Evolutionary conservation across 1,284 basidiomycete species (phyloP), one percentile per base, ranked within the genome.

Genomic region (Microbotryum violaceum): DNA sequence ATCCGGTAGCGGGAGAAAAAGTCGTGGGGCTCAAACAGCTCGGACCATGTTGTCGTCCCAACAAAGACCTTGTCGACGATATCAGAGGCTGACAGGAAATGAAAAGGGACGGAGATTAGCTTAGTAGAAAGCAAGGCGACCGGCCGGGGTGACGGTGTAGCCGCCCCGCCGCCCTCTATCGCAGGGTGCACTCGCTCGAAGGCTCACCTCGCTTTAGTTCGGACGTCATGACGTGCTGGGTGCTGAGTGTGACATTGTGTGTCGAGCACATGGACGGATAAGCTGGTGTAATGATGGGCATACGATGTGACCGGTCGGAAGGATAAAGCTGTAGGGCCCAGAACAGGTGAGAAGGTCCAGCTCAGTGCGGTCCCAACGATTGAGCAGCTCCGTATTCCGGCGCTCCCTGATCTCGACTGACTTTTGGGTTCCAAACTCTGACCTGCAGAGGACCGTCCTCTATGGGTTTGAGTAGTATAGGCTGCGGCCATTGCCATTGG

Each of bases 251-350:
- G 62, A 98, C 92, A 73, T 98, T 98, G 78, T 99, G 96, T 18
- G 96, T 98, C 42, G 94, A 86, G 75, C 94, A 98, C 94, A 99
- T 99, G n/a, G 93, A 89, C 47, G 96, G 96, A 77, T 97, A 99
- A 25, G 96, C 93, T 6, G 96, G 96, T 1, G 96, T 98, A 72
- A 99, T 98, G 74, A 99, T 97, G n/a, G 96, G 96, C 96, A 98
- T 98, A 64, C 91, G 84, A 78, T 99, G 96, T 44, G 88, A 83
- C 64, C 90, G 83, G 77, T 98, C 96, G 65, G 85, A 83, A 2
- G 92, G 90, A 76, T 97, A 97, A 57, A 97, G 78, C 88, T 93
- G 69, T 6, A 21, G 27, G 29, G 25, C 3, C 6, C 21, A 45
- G 7, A 23, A 21, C 0, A 21, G n/a, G 44, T 23, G 6, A 27